Evolutionary conservation across 2,329 filamentous ascomycete species (phyloP).

Genomic region (Microcyclospora pomicola): DNA sequence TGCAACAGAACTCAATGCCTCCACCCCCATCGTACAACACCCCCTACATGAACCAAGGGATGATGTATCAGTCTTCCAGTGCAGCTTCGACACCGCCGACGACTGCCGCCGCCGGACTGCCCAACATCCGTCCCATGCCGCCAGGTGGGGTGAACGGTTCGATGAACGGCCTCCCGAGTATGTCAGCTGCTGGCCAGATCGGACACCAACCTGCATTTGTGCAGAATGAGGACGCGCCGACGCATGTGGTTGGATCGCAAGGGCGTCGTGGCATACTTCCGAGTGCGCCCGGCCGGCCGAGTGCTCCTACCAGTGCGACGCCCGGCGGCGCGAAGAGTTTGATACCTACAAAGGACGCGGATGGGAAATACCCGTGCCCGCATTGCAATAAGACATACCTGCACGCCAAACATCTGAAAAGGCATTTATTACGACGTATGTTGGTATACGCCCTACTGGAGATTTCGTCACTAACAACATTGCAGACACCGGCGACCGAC

Average conservation of each 20-base stretch:
- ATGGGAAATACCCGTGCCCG: constrained; percentile 95
- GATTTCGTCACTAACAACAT: constrained; percentile 20
- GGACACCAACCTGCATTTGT: constrained; percentile 23
- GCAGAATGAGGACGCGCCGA: constrained; percentile 41
- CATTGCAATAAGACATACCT: constrained; percentile 98
- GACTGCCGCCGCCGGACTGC: constrained; percentile 18
- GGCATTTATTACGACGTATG: constrained; percentile 91
- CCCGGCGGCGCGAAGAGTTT: constrained; percentile 51
- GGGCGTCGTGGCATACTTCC: constrained; percentile 83
- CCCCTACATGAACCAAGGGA: constrained; percentile 16
- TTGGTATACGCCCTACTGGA: constrained; percentile 19
- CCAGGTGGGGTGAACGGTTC: constrained; percentile 25
- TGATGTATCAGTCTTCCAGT: constrained; percentile 20
- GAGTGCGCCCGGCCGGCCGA: constrained; percentile 73
- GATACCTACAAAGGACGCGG: constrained; percentile 86
- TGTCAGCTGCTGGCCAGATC: constrained; percentile 15
- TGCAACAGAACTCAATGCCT: constrained; percentile 18
- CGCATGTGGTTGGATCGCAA: constrained; percentile 89
- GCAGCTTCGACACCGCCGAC: constrained; percentile 15
- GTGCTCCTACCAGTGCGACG: constrained; percentile 57
- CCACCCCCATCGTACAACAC: constrained; percentile 19
- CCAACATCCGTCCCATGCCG: constrained; percentile 28
- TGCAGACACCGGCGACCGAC: constrained; percentile 87
- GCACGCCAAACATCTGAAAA: constrained; percentile 93
- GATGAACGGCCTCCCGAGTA: constrained; percentile 24